These are phyloP conservation scores for Pythium scleroteichum DNA, from an alignment of 352 stramenopile genomes.

Conservation along the genomic window DNA sequence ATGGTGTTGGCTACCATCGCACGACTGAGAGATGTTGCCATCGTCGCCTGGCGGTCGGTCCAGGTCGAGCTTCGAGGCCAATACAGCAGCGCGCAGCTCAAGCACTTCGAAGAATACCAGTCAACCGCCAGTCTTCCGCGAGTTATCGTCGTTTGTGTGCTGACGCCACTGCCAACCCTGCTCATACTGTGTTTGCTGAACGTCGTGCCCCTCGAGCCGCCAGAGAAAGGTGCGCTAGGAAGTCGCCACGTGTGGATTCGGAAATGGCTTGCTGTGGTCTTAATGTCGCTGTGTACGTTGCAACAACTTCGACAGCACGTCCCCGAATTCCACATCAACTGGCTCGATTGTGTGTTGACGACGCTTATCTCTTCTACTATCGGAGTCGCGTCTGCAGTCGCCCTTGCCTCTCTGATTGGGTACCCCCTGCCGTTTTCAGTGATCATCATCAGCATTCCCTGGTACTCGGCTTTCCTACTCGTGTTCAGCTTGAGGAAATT, in stretches of 20 bases:
- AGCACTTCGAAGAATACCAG: slow-evolving; percentile 23
- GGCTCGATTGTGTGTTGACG: not conserved
- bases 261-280: not conserved
- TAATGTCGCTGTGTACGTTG: not conserved
- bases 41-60: no score
- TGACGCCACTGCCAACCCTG: slow-evolving; percentile 30
- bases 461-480: no score
- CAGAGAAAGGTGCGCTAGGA: not conserved
- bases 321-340: not conserved
- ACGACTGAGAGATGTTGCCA: no score
- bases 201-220: slow-evolving; percentile 26
- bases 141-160: slow-evolving; percentile 1
- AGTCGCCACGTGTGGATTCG: slow-evolving; percentile 7
- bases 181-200: slow-evolving; percentile 21
- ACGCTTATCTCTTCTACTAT: not conserved
- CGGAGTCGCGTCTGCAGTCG: not conserved
- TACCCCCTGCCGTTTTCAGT: no score
- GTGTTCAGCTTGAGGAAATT: no score
- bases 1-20: no score
- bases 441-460: no score
- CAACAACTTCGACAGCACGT: slow-evolving; percentile 9
- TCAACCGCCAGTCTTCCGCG: not conserved
- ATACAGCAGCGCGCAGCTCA: slow-evolving; percentile 31
- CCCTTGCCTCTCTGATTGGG: not conserved
- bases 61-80: slow-evolving; percentile 34